phyloP scores from a whole-genome alignment of 2,329 filamentous ascomycete species.

The Plenodomus lindquistii region DNA sequence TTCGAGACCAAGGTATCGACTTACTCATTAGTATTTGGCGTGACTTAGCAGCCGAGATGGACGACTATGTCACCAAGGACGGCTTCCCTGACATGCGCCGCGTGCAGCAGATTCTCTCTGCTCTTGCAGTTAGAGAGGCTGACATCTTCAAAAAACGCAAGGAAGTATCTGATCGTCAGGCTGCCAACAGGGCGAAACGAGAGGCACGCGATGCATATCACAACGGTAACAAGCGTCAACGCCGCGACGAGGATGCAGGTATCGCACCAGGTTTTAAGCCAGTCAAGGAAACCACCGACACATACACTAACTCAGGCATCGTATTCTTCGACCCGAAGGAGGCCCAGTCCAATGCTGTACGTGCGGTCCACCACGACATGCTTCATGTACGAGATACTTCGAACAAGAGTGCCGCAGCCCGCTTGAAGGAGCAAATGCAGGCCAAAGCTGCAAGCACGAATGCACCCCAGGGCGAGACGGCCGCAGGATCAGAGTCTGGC shows the following conservation, averaged over 20 bases:
- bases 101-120: slow-evolving; percentile 85
- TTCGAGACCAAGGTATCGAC: slow-evolving; percentile 95
- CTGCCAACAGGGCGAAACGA: slow-evolving; percentile 67
- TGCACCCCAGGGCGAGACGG: slow-evolving; percentile 29
- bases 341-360: slow-evolving; percentile 42
- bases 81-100: slow-evolving; percentile 85
- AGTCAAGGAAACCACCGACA: slow-evolving; percentile 40
- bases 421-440: slow-evolving; percentile 74
- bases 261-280: slow-evolving; percentile 35
- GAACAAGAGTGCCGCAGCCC: slow-evolving; percentile 93
- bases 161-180: slow-evolving; percentile 80
- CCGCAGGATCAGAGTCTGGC: slow-evolving; percentile 26
- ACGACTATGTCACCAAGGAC: slow-evolving; percentile 94
- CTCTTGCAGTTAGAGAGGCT: slow-evolving; percentile 89
- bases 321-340: slow-evolving; percentile 44
- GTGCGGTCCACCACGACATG: slow-evolving; percentile 79
- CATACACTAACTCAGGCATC: slow-evolving; percentile 40
- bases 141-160: slow-evolving; percentile 88
- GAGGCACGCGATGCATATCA: slow-evolving; percentile 54
- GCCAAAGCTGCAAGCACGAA: slow-evolving; percentile 42
- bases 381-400: slow-evolving; percentile 76
- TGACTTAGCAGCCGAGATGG: slow-evolving; percentile 88
- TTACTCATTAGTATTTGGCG: slow-evolving; percentile 96
- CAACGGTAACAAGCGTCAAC: slow-evolving; percentile 30
- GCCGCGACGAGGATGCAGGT: slow-evolving; percentile 36